A percentile compares a stretch with the other conserved stretches of the same genome.
These are phyloP conservation scores for Skeletonema menzelii DNA, from an alignment of 108 stramenopile genomes.

Conservation along the genomic window DNA sequence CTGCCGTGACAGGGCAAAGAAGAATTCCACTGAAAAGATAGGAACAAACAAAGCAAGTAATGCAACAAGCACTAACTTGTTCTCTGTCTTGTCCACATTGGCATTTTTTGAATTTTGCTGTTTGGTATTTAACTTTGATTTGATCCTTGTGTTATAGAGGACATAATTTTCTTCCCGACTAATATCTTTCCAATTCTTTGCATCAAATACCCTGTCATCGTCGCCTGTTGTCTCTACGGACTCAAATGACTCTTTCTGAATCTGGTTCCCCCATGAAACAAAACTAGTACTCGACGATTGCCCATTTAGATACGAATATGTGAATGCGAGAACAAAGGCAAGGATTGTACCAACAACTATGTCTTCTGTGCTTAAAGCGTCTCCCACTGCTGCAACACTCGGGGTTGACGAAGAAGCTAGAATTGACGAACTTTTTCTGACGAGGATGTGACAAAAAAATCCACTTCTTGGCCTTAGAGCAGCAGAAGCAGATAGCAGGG, in stretches of 20 bases:
- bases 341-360: slow-evolving; percentile 46
- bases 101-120: not conserved
- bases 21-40: slow-evolving; percentile 79
- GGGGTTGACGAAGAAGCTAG: not conserved
- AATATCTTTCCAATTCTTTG: slow-evolving; percentile 69
- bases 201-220: slow-evolving; percentile 33
- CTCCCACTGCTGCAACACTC: not conserved
- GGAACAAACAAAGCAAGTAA: slow-evolving; percentile 69
- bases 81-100: slow-evolving; percentile 35
- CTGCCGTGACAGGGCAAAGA: slow-evolving; percentile 73
- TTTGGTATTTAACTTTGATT: slow-evolving; percentile 7
- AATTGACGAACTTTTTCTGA: not conserved
- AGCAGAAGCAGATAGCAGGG: not conserved
- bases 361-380: slow-evolving; percentile 45
- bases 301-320: slow-evolving; percentile 40
- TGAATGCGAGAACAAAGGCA: slow-evolving; percentile 48
- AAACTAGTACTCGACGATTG: slow-evolving; percentile 36
- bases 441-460: not conserved
- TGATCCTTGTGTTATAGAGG: slow-evolving; percentile 55
- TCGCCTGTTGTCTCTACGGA: not conserved
- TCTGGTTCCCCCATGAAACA: slow-evolving; percentile 26
- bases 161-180: slow-evolving; percentile 75
- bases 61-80: slow-evolving; percentile 47
- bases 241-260: not conserved
- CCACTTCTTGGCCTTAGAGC: not conserved